Base-by-base conservation (phyloP, 2,329 filamentous ascomycete species). In the Conoideocrella luteorostrata region DNA sequence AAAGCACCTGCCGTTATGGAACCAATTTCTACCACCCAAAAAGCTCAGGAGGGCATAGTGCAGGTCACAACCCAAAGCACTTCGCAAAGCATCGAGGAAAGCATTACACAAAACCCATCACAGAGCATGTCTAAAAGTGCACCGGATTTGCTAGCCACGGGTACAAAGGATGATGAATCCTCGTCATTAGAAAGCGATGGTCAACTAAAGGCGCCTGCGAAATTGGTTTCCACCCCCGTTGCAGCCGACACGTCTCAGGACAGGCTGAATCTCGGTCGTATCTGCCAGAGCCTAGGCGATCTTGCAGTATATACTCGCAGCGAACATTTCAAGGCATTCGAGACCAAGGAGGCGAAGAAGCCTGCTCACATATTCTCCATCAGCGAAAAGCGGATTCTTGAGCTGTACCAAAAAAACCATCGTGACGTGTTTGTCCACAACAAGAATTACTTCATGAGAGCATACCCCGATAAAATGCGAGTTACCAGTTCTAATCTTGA, bases 401-500 rank as follows among this genome's bases (percentile, higher is more conserved):
- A 72, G 24, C 63, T 79, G 12, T 63, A 72, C 45, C 52, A 54
- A 65, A 82, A 87, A 52, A 79, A 80, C 52, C 76, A 88, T 39
- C 82, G 78, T 49, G 82, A 84, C 43, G 79, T 98, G 35, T 88
- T 95, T 55, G 75, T 79, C 38, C 93, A 98, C 69, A 98, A 98
- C 65, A 83, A 86, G 54, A 75, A 78, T 43, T 89, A 84, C 63
- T 78, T 96, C 52, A 95, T 96, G 79, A 83, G 93, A 26, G 88
- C 94, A 9, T 98, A 96, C 59, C 93, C 93, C 5, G 84, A 84
- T 20, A 84, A 80, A 3, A 75, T 78, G 48, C 82, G 90, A 28
- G 75, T 96, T 41, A 81, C 84, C 55, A 96, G 90, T 35, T 88
- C 86, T n/a, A 98, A 98, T 60, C 93, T 93, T 32, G 90, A 97